Evolutionary conservation across 306 rosid genomes (phyloP).

Genomic region (Senna siamea): DNA sequence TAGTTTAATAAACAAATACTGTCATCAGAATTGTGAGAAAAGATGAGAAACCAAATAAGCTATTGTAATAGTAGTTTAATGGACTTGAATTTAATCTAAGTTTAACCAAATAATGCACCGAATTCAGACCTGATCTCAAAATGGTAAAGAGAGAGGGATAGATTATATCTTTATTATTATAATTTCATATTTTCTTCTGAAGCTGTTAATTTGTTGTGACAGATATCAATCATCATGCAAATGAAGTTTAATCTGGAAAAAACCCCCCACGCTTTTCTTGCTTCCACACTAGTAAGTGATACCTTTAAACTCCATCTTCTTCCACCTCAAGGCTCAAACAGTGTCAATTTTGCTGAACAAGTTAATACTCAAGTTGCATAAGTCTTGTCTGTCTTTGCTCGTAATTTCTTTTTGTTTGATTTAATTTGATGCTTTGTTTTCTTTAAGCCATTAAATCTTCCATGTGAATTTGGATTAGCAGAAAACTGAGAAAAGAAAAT

Average conservation of each 20-base stretch:
- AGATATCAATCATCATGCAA: constrained; percentile 56
- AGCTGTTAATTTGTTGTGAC: constrained; percentile 39
- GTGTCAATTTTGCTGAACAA: constrained; percentile 35
- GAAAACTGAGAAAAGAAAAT: constrained; percentile 50
- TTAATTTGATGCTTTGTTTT: constrained; percentile 18
- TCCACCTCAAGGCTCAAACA: constrained; percentile 49
- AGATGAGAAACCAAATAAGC: constrained; percentile 38
- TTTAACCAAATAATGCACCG: constrained; percentile 74
- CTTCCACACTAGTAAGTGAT: constrained; percentile 54
- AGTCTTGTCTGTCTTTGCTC: too few species aligned
- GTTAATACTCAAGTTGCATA: constrained; percentile 24
- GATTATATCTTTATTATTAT: constrained; percentile 34
- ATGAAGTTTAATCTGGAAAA: constrained; percentile 60
- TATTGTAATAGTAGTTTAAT: constrained; percentile 36
- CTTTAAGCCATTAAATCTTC: constrained; percentile 26
- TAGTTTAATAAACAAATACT: constrained; percentile 47
- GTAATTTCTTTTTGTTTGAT: background rate
- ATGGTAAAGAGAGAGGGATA: constrained; percentile 42
- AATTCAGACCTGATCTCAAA: constrained; percentile 62
- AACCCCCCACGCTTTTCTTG: constrained; percentile 68
- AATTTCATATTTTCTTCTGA: constrained; percentile 32
- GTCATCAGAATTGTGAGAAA: constrained; percentile 61
- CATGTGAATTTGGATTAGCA: constrained; percentile 33
- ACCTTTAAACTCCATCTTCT: constrained; percentile 58
- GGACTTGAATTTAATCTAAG: constrained; percentile 55